These are phyloP conservation scores for Discostella stelligeroides DNA, from an alignment of 108 stramenopile genomes.

Conservation along the genomic window DNA sequence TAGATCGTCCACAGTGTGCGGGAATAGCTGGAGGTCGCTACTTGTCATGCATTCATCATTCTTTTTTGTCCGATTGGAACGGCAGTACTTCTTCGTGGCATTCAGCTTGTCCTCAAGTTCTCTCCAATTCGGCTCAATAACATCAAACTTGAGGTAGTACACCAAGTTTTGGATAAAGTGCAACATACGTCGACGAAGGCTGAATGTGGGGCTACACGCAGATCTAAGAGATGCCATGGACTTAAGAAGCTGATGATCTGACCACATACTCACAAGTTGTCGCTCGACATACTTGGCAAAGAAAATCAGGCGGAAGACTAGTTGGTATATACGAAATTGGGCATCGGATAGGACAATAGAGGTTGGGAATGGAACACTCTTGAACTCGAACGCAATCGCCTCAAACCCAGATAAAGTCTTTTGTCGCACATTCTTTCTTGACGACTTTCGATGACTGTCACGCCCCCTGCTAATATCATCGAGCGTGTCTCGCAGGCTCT, in stretches of 20 bases:
- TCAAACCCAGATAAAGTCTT: conserved; percentile 86
- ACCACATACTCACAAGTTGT: conserved; percentile 88
- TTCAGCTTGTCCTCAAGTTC: conserved; percentile 64
- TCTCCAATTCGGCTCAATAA: conserved; percentile 92
- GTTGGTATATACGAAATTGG: conserved; percentile 89
- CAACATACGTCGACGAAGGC: conserved; percentile 93
- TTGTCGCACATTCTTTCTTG: conserved; percentile 50
- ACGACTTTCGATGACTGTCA: conserved; percentile 29
- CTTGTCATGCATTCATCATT: neutral
- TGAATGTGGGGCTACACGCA: conserved; percentile 78
- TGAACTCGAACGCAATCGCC: conserved; percentile 86
- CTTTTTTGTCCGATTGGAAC: conserved; percentile 4
- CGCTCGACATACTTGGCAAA: conserved; percentile 97
- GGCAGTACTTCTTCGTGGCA: conserved; percentile 27
- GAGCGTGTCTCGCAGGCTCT: conserved; percentile 65
- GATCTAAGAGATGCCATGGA: conserved; percentile 73
- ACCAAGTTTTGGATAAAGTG: conserved; percentile 98
- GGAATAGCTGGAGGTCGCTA: conserved; percentile 17
- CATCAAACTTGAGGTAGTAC: conserved; percentile 97
- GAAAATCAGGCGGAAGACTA: conserved; percentile 97
- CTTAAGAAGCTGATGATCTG: conserved; percentile 91
- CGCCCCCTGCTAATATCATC: conserved; percentile 62
- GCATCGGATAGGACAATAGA: conserved; percentile 85
- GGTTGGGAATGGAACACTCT: conserved; percentile 86
- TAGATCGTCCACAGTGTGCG: conserved; percentile 89